Evolutionary conservation across 495 filamentous ascomycete species (phyloP), one percentile per base, ranked within the genome.

Genomic region (Xylaria telfairii): DNA sequence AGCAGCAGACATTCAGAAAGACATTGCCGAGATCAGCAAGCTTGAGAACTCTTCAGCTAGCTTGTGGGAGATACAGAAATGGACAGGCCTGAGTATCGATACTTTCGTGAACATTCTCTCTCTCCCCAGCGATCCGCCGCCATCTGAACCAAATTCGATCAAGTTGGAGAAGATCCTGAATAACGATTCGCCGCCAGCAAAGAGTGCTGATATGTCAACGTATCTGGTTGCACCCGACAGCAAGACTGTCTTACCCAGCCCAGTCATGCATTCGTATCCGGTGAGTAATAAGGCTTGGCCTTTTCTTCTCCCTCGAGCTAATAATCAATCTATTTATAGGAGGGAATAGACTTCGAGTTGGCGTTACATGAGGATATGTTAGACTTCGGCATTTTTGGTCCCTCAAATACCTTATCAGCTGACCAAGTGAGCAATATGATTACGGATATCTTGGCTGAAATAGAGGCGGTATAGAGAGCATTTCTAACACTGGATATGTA

Each of bases 81-180:
- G 85, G 83, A 87, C 84, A 9, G 84, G 84, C 0, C 54, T 86
- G 24, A 72, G 70, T 62, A 75, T 87, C 6, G 78, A 85, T 66
- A 81, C 80, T 7, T 87, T 85, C 77, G 87, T 90, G 54, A 91
- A 91, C 71, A 89, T 90, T 61, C 74, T 90, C 32, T 79, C 78
- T 63, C 69, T 79, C 7, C 81, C 83, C 12, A 44, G 26, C 21
- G 64, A 68, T 69, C 21, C n/a, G 44, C 12, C 65, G 74, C 63
- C 56, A 70, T 32, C 32, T 28, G 51, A 41, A 63, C n/a, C 54
- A 39, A 68, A 62, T 1, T 39, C 44, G 42, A 9, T 69, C 28
- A 77, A 56, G 30, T 69, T 77, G 66, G 64, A 72, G 19, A 66
- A 78, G 44, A 44, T 68, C 6, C 1, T 54, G 17, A 51, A 46